These are phyloP conservation scores for Geotrichum restrictum DNA, from an alignment of 1,139 yeast genomes.

Conservation along the genomic window DNA sequence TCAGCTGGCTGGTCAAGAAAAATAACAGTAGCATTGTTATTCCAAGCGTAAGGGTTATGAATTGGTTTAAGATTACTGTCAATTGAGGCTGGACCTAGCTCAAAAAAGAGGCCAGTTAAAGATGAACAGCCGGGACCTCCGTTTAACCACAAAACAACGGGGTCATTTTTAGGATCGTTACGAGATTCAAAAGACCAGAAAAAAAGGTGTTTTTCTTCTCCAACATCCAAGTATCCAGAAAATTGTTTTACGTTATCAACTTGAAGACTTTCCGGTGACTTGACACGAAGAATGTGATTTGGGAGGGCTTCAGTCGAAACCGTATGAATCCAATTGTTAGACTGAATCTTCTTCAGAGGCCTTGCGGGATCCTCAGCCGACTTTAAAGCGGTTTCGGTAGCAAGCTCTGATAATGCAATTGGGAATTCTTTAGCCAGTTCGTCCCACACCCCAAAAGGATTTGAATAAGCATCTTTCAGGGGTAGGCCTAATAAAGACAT, in stretches of 20 bases:
- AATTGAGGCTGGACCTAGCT: slow-evolving; percentile 81
- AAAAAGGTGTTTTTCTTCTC: slow-evolving; percentile 78
- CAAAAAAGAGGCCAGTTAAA: slow-evolving; percentile 84
- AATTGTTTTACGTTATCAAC: slow-evolving; percentile 71
- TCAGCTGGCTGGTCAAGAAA: slow-evolving; percentile 94
- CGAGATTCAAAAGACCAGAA: slow-evolving; percentile 88
- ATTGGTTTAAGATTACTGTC: slow-evolving; percentile 63
- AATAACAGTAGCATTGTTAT: slow-evolving; percentile 81
- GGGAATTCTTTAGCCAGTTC: slow-evolving; percentile 23
- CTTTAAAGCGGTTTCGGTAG: slow-evolving; percentile 17
- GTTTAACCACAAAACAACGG: slow-evolving; percentile 81
- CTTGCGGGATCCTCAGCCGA: slow-evolving; percentile 1
- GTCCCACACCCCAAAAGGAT: slow-evolving; percentile 33
- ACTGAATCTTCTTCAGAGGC: slow-evolving; percentile 9
- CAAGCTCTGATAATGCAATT: slow-evolving; percentile 20
- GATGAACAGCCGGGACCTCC: slow-evolving; percentile 94
- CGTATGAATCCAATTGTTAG: slow-evolving; percentile 17
- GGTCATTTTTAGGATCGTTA: slow-evolving; percentile 82
- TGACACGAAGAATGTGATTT: slow-evolving; percentile 37
- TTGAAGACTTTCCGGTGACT: slow-evolving; percentile 59
- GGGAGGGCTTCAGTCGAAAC: slow-evolving; percentile 21
- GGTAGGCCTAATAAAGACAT: slow-evolving; percentile 31
- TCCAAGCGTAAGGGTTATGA: slow-evolving; percentile 80
- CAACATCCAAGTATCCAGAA: slow-evolving; percentile 83
- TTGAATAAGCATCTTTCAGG: slow-evolving; percentile 30